A percentile compares a stretch with the other conserved stretches of the same genome.
phyloP scores from a whole-genome alignment of 1,139 yeast genomes.

The Keqinozyma sinolaborantium region DNA sequence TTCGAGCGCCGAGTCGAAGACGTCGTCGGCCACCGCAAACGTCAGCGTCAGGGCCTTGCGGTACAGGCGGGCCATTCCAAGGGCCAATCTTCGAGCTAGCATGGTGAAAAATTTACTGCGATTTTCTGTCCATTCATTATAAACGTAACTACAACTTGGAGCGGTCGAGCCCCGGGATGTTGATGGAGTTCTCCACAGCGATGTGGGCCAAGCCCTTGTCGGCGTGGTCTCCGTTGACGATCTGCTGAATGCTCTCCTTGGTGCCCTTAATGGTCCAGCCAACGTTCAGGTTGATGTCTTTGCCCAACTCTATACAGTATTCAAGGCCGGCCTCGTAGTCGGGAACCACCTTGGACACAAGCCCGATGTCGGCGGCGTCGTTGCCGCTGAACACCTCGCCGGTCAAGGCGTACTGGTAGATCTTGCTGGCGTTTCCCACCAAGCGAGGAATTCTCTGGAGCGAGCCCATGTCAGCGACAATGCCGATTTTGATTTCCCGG shows the following conservation, averaged over 20 bases:
- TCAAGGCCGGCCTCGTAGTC: constrained; percentile 49
- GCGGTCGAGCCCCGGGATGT: constrained; percentile 23
- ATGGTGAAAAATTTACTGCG: not conserved
- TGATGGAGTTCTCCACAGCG: constrained; percentile 50
- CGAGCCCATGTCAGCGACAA: constrained; percentile 79
- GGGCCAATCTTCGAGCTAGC: too few relatives aligned
- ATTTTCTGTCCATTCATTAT: too few relatives aligned
- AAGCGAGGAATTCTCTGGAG: constrained; percentile 63
- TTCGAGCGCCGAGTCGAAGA: too few relatives aligned
- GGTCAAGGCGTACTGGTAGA: constrained; percentile 61
- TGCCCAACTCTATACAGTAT: constrained; percentile 49
- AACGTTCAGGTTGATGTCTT: constrained; percentile 42
- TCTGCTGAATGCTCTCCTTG: constrained; percentile 53
- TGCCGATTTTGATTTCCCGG: constrained; percentile 70
- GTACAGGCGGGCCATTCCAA: too few relatives aligned
- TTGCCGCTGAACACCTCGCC: constrained; percentile 54
- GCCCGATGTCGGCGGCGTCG: constrained; percentile 57
- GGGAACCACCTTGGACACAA: constrained; percentile 45
- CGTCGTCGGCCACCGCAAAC: not conserved
- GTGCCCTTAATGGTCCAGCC: constrained; percentile 68
- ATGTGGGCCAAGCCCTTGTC: constrained; percentile 50
- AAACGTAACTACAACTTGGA: constrained; percentile 6
- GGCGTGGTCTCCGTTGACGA: constrained; percentile 43
- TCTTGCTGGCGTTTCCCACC: constrained; percentile 54
- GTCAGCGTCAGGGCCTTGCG: too few relatives aligned